Evolutionary conservation across 441 rosid genomes (phyloP).

Genomic region (Bruguiera hainesii): DNA sequence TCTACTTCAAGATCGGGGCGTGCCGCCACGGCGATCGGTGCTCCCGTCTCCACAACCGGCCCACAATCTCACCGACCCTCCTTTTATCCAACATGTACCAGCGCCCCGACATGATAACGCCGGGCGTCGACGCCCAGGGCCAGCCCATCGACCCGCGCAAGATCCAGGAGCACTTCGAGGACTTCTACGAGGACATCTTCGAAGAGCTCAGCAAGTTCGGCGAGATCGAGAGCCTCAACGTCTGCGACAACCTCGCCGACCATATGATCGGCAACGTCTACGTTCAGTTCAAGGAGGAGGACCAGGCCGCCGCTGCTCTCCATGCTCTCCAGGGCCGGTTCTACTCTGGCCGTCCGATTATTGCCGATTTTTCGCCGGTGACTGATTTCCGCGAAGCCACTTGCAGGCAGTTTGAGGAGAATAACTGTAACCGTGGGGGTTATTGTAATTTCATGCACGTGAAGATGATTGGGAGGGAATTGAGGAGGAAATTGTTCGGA

Average conservation of each 20-base stretch:
- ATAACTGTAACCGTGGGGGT: slow-evolving; percentile 69
- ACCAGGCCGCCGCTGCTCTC: slow-evolving; percentile 70
- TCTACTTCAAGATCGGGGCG: slow-evolving; percentile 65
- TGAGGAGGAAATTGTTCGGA: slow-evolving; percentile 50
- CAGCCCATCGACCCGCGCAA: slow-evolving; percentile 51
- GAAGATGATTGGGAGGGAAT: slow-evolving; percentile 46
- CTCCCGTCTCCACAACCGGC: slow-evolving; percentile 60
- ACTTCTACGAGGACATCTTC: slow-evolving; percentile 50
- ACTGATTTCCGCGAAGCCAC: slow-evolving; percentile 88
- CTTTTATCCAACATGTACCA: slow-evolving; percentile 64
- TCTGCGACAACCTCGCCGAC: slow-evolving; percentile 74
- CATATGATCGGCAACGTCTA: slow-evolving; percentile 84
- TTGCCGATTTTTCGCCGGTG: slow-evolving; percentile 79
- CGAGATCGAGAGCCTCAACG: slow-evolving; percentile 68
- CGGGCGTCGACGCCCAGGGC: slow-evolving; percentile 45
- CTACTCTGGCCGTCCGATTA: slow-evolving; percentile 72
- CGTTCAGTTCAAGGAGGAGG: slow-evolving; percentile 79
- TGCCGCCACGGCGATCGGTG: slow-evolving; percentile 59
- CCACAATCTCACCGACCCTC: slow-evolving; percentile 49
- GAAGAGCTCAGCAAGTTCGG: slow-evolving; percentile 59
- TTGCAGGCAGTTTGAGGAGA: slow-evolving; percentile 79
- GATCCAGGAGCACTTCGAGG: slow-evolving; percentile 57
- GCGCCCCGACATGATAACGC: slow-evolving; percentile 63
- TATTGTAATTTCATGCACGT: slow-evolving; percentile 66
- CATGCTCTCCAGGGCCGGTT: slow-evolving; percentile 61